phyloP scores from a whole-genome alignment of 2,329 filamentous ascomycete species.

The Bipolaris zeicola region DNA sequence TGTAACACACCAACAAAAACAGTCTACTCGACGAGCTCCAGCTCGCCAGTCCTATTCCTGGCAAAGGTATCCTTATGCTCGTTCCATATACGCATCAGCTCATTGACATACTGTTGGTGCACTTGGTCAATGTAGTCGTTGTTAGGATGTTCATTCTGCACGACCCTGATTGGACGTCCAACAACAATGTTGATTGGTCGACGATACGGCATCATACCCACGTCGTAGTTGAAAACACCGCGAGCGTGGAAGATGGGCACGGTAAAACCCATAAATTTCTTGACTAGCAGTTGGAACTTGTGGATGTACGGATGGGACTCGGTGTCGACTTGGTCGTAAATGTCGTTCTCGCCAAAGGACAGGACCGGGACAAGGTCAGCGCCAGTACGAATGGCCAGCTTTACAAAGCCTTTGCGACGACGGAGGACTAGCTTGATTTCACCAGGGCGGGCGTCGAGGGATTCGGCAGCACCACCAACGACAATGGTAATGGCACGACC shows the following conservation, averaged over 20 bases:
- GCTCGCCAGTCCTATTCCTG: conserved; percentile 64
- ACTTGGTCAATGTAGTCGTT: conserved; percentile 79
- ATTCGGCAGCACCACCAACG: conserved; percentile 89
- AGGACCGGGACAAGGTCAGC: conserved; percentile 92
- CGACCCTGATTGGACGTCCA: conserved; percentile 77
- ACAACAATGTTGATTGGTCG: conserved; percentile 87
- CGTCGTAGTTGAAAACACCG: conserved; percentile 96
- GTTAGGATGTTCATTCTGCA: conserved; percentile 67
- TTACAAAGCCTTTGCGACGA: conserved; percentile 89
- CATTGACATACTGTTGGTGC: conserved; percentile 77
- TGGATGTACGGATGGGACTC: conserved; percentile 79
- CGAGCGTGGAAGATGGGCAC: conserved; percentile 87
- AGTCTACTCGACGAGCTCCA: conserved; percentile 66
- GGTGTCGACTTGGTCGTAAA: conserved; percentile 88
- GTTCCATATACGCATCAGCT: conserved; percentile 75
- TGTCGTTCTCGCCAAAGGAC: conserved; percentile 91
- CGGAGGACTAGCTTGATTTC: conserved; percentile 78
- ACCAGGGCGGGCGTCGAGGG: conserved; percentile 83
- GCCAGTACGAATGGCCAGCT: conserved; percentile 88
- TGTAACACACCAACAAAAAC: neutral
- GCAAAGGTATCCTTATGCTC: conserved; percentile 79
- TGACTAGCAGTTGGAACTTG: conserved; percentile 79
- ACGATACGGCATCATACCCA: conserved; percentile 93
- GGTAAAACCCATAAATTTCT: conserved; percentile 89
- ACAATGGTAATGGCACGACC: conserved; percentile 97